phyloP scores from a whole-genome alignment of 2,329 filamentous ascomycete genomes.

The Stagonosporopsis rhizophila region DNA sequence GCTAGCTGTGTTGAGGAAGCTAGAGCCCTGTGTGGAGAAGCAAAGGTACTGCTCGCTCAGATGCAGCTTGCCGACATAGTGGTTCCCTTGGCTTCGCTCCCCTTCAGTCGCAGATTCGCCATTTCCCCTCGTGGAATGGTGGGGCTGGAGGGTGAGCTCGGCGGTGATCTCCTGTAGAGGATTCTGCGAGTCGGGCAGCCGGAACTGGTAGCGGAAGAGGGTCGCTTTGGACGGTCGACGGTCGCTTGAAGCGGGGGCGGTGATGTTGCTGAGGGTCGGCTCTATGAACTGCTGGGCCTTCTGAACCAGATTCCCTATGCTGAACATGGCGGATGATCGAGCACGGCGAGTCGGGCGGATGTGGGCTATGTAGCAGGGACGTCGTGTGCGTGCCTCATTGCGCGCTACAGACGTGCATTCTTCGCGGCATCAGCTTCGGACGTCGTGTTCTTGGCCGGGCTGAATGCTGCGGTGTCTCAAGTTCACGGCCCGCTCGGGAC shows the following conservation, averaged over 20 bases:
- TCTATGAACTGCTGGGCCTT: constrained; percentile 96
- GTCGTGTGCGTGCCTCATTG: constrained; percentile 37
- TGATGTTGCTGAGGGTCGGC: constrained; percentile 72
- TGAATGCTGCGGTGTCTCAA: constrained; percentile 13
- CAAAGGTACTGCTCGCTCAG: constrained; percentile 94
- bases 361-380: constrained; percentile 22
- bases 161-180: constrained; percentile 96
- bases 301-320: constrained; percentile 83
- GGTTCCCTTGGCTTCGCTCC: constrained; percentile 67
- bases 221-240: constrained; percentile 87
- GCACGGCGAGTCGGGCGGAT: constrained; percentile 9
- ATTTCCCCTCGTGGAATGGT: constrained; percentile 62
- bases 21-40: constrained; percentile 92
- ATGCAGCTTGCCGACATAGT: constrained; percentile 91
- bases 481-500: constrained; percentile 12
- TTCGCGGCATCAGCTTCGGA: constrained; percentile 8
- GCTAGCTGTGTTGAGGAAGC: constrained; percentile 82
- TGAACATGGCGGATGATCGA: constrained; percentile 44
- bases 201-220: constrained; percentile 95
- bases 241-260: constrained; percentile 72
- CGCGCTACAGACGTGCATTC: constrained; percentile 21
- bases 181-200: constrained; percentile 88
- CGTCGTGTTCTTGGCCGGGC: constrained; percentile 14
- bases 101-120: constrained; percentile 54
- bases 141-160: constrained; percentile 82